These are phyloP conservation scores for Globisporangium emineosum DNA, from an alignment of 352 stramenopile genomes.

Conservation along the genomic window DNA sequence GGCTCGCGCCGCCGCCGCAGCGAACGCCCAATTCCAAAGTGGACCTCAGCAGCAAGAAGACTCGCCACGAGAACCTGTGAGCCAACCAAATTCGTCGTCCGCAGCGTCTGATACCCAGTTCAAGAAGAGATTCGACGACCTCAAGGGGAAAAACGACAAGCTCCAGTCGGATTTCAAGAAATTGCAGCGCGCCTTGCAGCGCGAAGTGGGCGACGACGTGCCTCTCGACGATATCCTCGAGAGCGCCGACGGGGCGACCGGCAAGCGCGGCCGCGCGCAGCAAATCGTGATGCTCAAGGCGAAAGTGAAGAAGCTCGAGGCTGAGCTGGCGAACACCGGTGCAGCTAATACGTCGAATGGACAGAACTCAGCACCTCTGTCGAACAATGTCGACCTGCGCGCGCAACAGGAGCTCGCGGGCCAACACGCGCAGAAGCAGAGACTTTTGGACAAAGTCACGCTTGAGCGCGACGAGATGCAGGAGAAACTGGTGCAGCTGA, in stretches of 20 bases:
- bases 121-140: conserved; percentile 60
- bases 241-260: conserved; percentile 20
- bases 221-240: conserved; percentile 46
- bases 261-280: conserved; percentile 64
- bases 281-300: conserved; percentile 84
- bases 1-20: conserved; percentile 16
- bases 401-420: conserved; percentile 57
- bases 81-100: background rate
- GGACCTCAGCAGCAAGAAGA: background rate
- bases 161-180: conserved; percentile 66
- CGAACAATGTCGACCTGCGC: conserved; percentile 54
- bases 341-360: too few relatives aligned
- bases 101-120: conserved; percentile 11
- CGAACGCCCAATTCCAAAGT: background rate
- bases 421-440: conserved; percentile 59
- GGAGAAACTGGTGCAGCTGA: conserved; percentile 50
- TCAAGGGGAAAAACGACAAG: conserved; percentile 54
- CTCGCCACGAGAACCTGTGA: background rate
- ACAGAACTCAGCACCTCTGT: background rate
- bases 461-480: conserved; percentile 56
- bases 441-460: conserved; percentile 56
- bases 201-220: conserved; percentile 63
- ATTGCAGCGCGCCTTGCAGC: conserved; percentile 58
- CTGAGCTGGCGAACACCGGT: conserved; percentile 26
- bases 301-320: conserved; percentile 76